phyloP scores from a whole-genome alignment of 31 red algal genomes.

The Porphyra umbilicalis region DNA sequence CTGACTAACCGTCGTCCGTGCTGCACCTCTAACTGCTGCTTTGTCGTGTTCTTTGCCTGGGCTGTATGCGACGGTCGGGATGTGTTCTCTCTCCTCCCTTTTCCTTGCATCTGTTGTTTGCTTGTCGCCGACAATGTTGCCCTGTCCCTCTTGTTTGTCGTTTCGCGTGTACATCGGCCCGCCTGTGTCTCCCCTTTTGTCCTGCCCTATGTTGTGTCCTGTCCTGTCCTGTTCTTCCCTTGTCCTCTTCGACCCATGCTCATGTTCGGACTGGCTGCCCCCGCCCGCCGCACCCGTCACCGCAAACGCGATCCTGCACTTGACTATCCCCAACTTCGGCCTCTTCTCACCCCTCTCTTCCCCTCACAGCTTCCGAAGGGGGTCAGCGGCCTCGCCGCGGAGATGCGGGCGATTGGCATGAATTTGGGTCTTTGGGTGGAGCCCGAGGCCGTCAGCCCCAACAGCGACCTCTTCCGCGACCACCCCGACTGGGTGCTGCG shows the following conservation, averaged over 20 bases:
- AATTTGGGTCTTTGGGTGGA: slow-evolving; percentile 42
- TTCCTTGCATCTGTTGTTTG: not conserved
- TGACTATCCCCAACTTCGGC: not conserved
- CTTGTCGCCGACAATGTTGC: not conserved
- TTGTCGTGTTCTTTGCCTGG: not conserved
- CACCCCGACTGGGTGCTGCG: slow-evolving; percentile 50
- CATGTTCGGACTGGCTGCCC: not conserved
- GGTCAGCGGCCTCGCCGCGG: slow-evolving; percentile 7
- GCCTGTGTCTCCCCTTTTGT: too few relatives aligned
- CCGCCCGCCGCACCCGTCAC: not conserved
- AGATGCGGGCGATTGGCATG: slow-evolving; percentile 18
- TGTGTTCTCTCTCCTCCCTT: not conserved
- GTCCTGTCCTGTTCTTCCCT: not conserved
- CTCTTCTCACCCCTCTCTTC: not conserved
- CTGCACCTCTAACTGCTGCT: not conserved
- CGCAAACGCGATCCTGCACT: not conserved
- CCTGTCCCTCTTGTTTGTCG: not conserved
- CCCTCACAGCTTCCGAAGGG: slow-evolving; percentile 15
- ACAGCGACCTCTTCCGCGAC: slow-evolving; percentile 19
- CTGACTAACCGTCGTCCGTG: not conserved
- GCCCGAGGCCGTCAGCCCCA: slow-evolving; percentile 27
- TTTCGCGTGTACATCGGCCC: not conserved
- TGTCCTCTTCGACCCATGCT: not conserved
- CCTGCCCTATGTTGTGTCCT: not conserved
- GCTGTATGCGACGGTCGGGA: not conserved